Conservation (phyloP, 2,329 filamentous ascomycete genomes). For the Nigrospora osmanthi region DNA sequence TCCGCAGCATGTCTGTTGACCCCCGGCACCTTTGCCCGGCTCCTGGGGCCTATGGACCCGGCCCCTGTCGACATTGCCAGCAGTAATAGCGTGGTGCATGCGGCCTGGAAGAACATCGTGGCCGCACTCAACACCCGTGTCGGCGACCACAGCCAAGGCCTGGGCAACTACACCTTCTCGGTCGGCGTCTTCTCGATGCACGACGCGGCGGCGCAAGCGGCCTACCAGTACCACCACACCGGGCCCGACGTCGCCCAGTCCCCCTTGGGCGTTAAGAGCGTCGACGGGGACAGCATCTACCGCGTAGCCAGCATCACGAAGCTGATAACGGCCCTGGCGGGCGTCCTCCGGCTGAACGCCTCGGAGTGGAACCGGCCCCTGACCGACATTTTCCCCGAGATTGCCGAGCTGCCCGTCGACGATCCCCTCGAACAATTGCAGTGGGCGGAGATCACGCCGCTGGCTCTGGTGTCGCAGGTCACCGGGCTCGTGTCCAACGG, state of each 20-base stretch:
- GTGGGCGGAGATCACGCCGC: slow-evolving; percentile 25
- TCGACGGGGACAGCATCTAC: slow-evolving; percentile 33
- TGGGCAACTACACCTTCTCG: slow-evolving; percentile 29
- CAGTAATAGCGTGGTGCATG: slow-evolving; percentile 20
- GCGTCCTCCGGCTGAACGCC: slow-evolving; percentile 23
- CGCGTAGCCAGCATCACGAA: slow-evolving; percentile 31
- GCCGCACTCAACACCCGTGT: slow-evolving; percentile 12
- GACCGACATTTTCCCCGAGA: slow-evolving; percentile 19
- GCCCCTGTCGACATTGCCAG: slow-evolving; percentile 24
- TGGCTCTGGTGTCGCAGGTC: slow-evolving; percentile 22
- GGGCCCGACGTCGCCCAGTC: slow-evolving; percentile 21
- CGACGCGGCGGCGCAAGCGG: slow-evolving; percentile 17
- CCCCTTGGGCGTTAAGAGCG: slow-evolving; percentile 21
- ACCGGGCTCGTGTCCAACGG: slow-evolving; percentile 16
- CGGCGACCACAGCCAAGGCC: slow-evolving; percentile 7
- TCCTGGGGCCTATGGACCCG: slow-evolving; percentile 23
- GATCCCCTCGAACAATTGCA: slow-evolving; percentile 12
- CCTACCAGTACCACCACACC: slow-evolving; percentile 26
- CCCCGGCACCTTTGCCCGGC: not conserved
- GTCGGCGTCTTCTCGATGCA: slow-evolving; percentile 28
- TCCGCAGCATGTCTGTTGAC: too few species aligned
- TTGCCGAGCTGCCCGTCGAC: slow-evolving; percentile 10
- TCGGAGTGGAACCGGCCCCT: slow-evolving; percentile 25
- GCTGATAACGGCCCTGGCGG: slow-evolving; percentile 27
- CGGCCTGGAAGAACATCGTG: slow-evolving; percentile 24